Evolutionary conservation across 805 yeast genomes (phyloP).

Genomic region (Diddensiella santjacobensis): DNA sequence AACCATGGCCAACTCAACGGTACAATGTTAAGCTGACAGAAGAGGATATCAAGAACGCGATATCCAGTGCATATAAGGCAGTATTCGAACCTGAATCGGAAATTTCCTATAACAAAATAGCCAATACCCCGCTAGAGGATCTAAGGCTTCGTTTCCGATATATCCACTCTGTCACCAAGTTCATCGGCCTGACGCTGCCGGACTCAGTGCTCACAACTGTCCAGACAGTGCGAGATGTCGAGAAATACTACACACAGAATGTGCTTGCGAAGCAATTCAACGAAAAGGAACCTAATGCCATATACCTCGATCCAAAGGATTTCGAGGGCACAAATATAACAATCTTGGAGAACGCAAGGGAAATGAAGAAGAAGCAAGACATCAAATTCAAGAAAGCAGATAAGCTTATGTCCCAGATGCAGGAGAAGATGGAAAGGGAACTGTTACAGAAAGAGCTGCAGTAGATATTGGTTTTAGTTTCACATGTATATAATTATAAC

Average conservation of each 20-base stretch:
- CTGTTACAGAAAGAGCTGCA: constrained; percentile 28
- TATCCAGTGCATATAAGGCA: constrained; percentile 5
- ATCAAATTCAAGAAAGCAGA: constrained; percentile 44
- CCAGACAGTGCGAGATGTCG: constrained; percentile 39
- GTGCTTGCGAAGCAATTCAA: constrained; percentile 45
- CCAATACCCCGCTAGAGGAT: constrained; percentile 36
- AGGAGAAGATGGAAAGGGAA: constrained; percentile 24
- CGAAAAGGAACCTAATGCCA: constrained; percentile 73
- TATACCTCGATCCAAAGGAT: constrained; percentile 53
- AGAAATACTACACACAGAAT: constrained; percentile 34
- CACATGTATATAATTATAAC: neutral
- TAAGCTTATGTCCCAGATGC: constrained; percentile 41
- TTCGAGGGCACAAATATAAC: constrained; percentile 52
- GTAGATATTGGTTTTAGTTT: neutral
- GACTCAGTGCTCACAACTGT: constrained; percentile 47
- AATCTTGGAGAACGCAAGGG: constrained; percentile 47
- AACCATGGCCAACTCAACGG: constrained; percentile 32
- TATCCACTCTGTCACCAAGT: constrained; percentile 45
- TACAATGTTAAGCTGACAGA: constrained; percentile 22
- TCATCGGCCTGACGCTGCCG: constrained; percentile 50
- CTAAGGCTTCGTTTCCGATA: constrained; percentile 47
- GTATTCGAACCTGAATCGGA: constrained; percentile 2
- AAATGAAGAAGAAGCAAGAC: constrained; percentile 44
- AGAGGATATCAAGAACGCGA: constrained; percentile 11
- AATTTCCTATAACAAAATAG: constrained; percentile 11